Evolutionary conservation across 805 yeast species (phyloP).

Genomic region (Millerago galiae): DNA sequence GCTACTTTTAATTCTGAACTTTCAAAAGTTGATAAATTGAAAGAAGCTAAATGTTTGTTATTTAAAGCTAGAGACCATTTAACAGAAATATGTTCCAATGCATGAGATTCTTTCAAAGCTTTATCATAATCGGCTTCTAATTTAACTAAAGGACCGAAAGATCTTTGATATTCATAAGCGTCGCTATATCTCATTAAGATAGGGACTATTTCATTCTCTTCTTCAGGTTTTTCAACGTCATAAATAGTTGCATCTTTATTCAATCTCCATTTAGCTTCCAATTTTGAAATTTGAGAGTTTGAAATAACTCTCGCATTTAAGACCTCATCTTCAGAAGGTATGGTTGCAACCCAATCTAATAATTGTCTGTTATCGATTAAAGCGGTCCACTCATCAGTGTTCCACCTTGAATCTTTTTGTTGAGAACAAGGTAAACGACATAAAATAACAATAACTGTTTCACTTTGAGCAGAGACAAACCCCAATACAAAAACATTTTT

Average conservation of each 20-base stretch:
- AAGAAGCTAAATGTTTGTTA: slow-evolving; percentile 61
- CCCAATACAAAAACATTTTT: slow-evolving; percentile 77
- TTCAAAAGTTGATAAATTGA: slow-evolving; percentile 63
- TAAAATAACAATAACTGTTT: slow-evolving; percentile 77
- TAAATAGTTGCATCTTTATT: slow-evolving; percentile 65
- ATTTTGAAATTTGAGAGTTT: slow-evolving; percentile 56
- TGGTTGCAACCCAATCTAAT: slow-evolving; percentile 73
- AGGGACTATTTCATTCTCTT: slow-evolving; percentile 59
- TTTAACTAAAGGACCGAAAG: slow-evolving; percentile 78
- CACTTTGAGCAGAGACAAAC: slow-evolving; percentile 80
- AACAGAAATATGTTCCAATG: slow-evolving; percentile 64
- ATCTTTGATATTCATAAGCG: slow-evolving; percentile 78
- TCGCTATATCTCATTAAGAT: slow-evolving; percentile 72
- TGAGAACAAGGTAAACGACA: slow-evolving; percentile 90
- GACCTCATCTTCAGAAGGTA: slow-evolving; percentile 59
- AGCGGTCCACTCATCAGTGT: slow-evolving; percentile 81
- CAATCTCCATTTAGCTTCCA: slow-evolving; percentile 79
- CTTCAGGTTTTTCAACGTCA: slow-evolving; percentile 50
- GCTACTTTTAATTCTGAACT: slow-evolving; percentile 60
- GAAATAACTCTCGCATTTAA: slow-evolving; percentile 51
- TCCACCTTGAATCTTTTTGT: slow-evolving; percentile 74
- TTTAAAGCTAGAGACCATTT: slow-evolving; percentile 68
- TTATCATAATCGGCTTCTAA: slow-evolving; percentile 78
- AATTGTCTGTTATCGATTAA: slow-evolving; percentile 74
- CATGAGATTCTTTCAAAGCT: slow-evolving; percentile 68